These are phyloP conservation scores for Aspergillus egyptiacus DNA, from an alignment of 495 filamentous ascomycete species.

Conservation along the genomic window DNA sequence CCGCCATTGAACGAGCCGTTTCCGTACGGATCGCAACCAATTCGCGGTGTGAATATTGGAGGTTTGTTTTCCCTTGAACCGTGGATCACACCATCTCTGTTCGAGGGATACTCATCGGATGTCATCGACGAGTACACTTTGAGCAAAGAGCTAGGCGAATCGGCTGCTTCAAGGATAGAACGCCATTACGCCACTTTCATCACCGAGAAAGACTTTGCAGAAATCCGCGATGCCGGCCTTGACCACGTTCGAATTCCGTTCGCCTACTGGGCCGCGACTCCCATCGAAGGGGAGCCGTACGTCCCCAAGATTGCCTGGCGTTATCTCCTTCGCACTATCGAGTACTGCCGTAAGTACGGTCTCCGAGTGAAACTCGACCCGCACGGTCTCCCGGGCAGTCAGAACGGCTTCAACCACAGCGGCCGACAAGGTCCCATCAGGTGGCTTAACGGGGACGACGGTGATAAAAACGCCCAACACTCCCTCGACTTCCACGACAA, in stretches of 20 bases:
- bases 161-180: constrained; percentile 61
- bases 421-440: constrained; percentile 64
- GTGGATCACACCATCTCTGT: constrained; percentile 90
- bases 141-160: constrained; percentile 57
- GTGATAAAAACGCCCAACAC: constrained; percentile 57
- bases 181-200: constrained; percentile 88
- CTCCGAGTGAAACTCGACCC: constrained; percentile 91
- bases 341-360: constrained; percentile 89
- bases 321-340: constrained; percentile 87
- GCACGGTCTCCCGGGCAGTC: constrained; percentile 77
- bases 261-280: constrained; percentile 89
- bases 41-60: constrained; percentile 87
- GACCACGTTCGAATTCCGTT: constrained; percentile 95
- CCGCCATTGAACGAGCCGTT: constrained; percentile 65
- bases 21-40: constrained; percentile 70
- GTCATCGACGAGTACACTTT: constrained; percentile 90
- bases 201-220: constrained; percentile 71
- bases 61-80: constrained; percentile 95
- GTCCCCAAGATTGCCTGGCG: constrained; percentile 84
- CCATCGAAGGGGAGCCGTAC: constrained; percentile 83
- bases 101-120: constrained; percentile 54
- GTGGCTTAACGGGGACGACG: constrained; percentile 74
- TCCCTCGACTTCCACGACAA: constrained; percentile 79
- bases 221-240: constrained; percentile 81
- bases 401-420: constrained; percentile 90